Base-by-base conservation (phyloP, 2,329 filamentous ascomycete species). In the Calonectria pseudoreteaudii region DNA sequence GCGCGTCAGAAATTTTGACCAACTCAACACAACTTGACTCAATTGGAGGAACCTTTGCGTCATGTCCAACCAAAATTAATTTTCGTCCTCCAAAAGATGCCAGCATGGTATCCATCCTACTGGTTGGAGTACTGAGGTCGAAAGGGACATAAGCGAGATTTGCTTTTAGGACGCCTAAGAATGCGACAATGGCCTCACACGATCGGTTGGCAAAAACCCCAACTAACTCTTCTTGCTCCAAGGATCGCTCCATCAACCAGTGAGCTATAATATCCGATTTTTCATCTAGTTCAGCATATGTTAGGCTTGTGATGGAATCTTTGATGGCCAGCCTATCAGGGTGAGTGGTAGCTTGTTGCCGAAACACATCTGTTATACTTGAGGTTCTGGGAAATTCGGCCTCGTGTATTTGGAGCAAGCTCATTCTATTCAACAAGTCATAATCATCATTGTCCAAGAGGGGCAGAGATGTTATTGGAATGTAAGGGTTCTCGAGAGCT, bases 201-300 rank as follows among this genome's bases (percentile, higher is more conserved):
- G 74, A 76, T 28, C 74, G 50, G 13, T 11, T 7, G 3, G 70
- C 31, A 41, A 76, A 68, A 6, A 76, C 72, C 14, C 70, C 74
- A 5, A 76, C 47, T 26, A 75, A 36, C 0, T 64, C 56, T 44
- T 74, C 74, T 2, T 69, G 8, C 6, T 49, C 18, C 14, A 68
- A 23, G 6, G 38, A 31, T 5, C 26, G 26, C 13, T 18, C 38
- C 23, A 16, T 4, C 16, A 74, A 16, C 68, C 52, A 71, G 52
- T 4, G 3, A 34, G 73, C 34, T 56, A 65, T 34, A 16, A 10
- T 23, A 23, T 78, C 70, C 9, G 79, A 81, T 30, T 69, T 36
- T 11, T 66, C 3, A 30, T 79, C 71, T 0, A 81, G 69, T 23
- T 80, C 58, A 1, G 58, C 13, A 38, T 81, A 81, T 0, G 80